Percentiles rank a stretch among this genome's conserved stretches.
These are phyloP conservation scores for Penicillium samsonianum DNA, from an alignment of 495 filamentous ascomycete species.

Conservation along the genomic window DNA sequence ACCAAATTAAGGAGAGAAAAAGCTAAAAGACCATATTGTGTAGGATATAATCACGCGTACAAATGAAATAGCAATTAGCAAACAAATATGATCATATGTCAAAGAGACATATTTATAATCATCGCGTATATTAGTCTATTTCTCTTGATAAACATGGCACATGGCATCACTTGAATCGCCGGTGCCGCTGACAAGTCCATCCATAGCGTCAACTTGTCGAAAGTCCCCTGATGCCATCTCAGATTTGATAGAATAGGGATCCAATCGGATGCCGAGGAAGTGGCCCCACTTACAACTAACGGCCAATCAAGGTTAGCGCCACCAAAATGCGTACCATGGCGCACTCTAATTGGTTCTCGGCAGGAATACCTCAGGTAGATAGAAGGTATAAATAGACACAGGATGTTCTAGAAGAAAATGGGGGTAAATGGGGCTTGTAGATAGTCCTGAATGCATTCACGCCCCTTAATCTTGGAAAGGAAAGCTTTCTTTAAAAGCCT, in stretches of 20 bases:
- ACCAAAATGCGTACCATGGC: background rate
- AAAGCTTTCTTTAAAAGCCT: background rate
- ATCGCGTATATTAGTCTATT: too few species aligned
- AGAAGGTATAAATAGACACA: conserved; percentile 5
- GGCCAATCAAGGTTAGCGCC: background rate
- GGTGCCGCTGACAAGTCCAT: too few species aligned
- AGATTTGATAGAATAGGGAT: background rate
- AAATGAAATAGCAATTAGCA: too few species aligned
- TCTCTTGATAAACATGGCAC: too few species aligned
- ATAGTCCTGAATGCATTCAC: background rate
- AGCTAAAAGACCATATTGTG: too few species aligned
- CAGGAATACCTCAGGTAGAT: background rate
- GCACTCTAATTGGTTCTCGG: conserved; percentile 4
- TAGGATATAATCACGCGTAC: too few species aligned
- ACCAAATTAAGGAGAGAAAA: too few species aligned
- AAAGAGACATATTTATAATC: too few species aligned
- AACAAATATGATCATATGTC: too few species aligned
- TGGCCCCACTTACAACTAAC: background rate
- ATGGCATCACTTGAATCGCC: too few species aligned
- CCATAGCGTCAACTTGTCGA: too few species aligned
- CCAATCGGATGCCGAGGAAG: conserved; percentile 6
- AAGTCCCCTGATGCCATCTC: too few species aligned
- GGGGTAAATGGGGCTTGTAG: background rate
- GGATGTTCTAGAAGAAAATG: conserved; percentile 9
- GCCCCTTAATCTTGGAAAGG: background rate